These are phyloP conservation scores for Lactarius evosmus DNA, from an alignment of 768 basidiomycete species.

Conservation along the genomic window DNA sequence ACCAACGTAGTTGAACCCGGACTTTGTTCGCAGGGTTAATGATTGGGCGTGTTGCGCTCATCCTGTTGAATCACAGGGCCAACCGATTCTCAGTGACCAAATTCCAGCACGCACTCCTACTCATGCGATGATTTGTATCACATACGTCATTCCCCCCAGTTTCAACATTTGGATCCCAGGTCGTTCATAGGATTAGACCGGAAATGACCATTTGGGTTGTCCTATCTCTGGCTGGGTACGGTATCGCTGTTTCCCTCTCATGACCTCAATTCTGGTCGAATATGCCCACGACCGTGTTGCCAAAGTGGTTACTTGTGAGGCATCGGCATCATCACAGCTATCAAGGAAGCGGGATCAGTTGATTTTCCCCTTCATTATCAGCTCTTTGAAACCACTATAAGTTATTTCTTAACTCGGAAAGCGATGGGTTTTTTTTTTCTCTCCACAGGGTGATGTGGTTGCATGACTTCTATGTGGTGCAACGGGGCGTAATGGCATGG, in stretches of 20 bases:
- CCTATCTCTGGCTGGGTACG: conserved; percentile 48
- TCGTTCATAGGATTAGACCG: conserved; percentile 32
- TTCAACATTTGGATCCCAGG: conserved; percentile 1
- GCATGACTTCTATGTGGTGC: conserved; percentile 47
- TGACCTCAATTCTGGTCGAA: conserved; percentile 59
- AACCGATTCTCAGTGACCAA: too few relatives aligned
- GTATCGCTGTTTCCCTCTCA: conserved; percentile 43
- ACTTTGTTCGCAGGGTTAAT: conserved; percentile 10
- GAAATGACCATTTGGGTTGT: conserved; percentile 50
- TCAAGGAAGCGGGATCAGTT: conserved; percentile 69
- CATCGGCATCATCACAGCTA: conserved; percentile 41
- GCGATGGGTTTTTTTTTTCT: background rate
- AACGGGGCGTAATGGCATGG: too few relatives aligned
- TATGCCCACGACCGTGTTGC: conserved; percentile 63
- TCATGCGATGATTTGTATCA: conserved; percentile 38
- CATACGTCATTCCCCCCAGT: conserved; percentile 28
- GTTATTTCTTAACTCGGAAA: conserved; percentile 29
- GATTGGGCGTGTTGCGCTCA: conserved; percentile 20
- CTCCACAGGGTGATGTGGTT: conserved; percentile 54
- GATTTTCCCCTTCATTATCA: conserved; percentile 68
- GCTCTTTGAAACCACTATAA: conserved; percentile 60
- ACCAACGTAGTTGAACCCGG: background rate
- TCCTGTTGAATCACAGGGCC: conserved; percentile 7
- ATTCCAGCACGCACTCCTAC: conserved; percentile 35
- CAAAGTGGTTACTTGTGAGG: conserved; percentile 61